These are phyloP conservation scores for Trichosporon ovoides DNA, from an alignment of 1,284 basidiomycete species.

Conservation along the genomic window DNA sequence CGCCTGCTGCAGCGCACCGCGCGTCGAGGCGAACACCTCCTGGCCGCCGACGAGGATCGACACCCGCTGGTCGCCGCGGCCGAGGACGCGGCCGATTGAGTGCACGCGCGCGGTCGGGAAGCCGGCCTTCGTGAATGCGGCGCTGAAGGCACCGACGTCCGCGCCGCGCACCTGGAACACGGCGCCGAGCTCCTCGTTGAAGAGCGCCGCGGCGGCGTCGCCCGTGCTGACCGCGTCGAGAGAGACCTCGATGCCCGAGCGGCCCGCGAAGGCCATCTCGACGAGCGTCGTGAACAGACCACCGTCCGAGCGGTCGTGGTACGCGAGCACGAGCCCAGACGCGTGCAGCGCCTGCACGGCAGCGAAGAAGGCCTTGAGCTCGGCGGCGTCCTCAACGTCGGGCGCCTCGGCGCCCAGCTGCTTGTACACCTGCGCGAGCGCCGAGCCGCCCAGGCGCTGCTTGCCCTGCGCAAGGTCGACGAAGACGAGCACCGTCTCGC, in stretches of 20 bases:
- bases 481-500: conserved; percentile 68
- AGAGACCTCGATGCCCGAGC: conserved; percentile 60
- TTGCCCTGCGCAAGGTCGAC: conserved; percentile 83
- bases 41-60: conserved; percentile 56
- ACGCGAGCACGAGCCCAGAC: conserved; percentile 71
- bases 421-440: conserved; percentile 90
- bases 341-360: conserved; percentile 66
- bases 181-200: conserved; percentile 95
- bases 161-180: conserved; percentile 75
- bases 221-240: conserved; percentile 51
- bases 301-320: conserved; percentile 97
- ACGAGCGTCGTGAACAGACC: conserved; percentile 83
- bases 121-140: conserved; percentile 61
- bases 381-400: conserved; percentile 73
- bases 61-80: conserved; percentile 59
- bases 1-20: conserved; percentile 68
- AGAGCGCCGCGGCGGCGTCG: conserved; percentile 66
- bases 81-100: conserved; percentile 64
- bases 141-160: conserved; percentile 59
- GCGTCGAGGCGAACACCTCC: conserved; percentile 61
- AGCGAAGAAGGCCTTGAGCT: conserved; percentile 75
- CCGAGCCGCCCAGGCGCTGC: conserved; percentile 86
- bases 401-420: conserved; percentile 73
- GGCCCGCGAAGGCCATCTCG: conserved; percentile 97
- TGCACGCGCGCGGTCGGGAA: conserved; percentile 72